Conservation (phyloP, 495 filamentous ascomycete genomes). For the Margaritispora aquatica region DNA sequence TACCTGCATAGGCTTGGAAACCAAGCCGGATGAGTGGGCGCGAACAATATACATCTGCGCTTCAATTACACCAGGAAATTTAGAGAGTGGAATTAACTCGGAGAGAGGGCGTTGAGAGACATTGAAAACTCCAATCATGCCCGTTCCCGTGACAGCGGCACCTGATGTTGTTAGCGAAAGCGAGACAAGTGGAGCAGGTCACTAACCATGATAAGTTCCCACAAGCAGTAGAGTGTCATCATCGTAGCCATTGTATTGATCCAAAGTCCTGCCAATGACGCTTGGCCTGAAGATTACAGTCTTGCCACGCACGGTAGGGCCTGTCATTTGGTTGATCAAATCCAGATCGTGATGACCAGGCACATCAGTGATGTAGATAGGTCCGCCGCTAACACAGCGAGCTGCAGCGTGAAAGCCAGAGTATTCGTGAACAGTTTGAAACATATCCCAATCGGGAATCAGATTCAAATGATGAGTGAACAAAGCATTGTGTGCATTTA, state of each 20-base stretch:
- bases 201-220: slow-evolving; percentile 58
- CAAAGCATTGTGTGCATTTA: slow-evolving; percentile 87
- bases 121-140: slow-evolving; percentile 83
- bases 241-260: slow-evolving; percentile 69
- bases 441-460: slow-evolving; percentile 97
- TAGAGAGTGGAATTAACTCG: slow-evolving; percentile 59
- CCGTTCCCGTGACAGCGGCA: slow-evolving; percentile 57
- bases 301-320: slow-evolving; percentile 53
- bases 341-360: slow-evolving; percentile 72
- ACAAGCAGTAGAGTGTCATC: slow-evolving; percentile 69
- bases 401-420: slow-evolving; percentile 83
- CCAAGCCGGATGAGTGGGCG: slow-evolving; percentile 59
- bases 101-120: slow-evolving; percentile 47
- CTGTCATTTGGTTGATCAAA: slow-evolving; percentile 73
- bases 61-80: slow-evolving; percentile 63
- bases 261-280: slow-evolving; percentile 59
- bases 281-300: slow-evolving; percentile 75
- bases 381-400: slow-evolving; percentile 83
- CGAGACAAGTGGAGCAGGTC: neutral
- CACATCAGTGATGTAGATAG: slow-evolving; percentile 87
- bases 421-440: slow-evolving; percentile 77
- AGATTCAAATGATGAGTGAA: slow-evolving; percentile 56
- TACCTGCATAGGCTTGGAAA: slow-evolving; percentile 44
- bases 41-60: slow-evolving; percentile 61
- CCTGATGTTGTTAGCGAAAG: slow-evolving; percentile 31